These are phyloP conservation scores for Salisapilia sapeloensis DNA, from an alignment of 352 stramenopile species.

Conservation along the genomic window DNA sequence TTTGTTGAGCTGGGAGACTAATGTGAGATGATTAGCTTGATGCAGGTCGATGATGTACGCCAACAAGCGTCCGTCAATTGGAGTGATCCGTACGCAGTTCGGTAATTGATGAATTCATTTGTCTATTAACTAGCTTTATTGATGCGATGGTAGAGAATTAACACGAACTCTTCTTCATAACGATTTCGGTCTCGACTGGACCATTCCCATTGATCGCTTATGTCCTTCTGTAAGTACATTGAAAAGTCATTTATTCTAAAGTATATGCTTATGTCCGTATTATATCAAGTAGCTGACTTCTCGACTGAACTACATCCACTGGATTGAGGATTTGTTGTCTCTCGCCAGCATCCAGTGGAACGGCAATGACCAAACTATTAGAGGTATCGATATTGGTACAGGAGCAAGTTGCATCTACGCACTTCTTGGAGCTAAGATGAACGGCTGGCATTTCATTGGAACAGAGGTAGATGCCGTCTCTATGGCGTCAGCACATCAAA, in stretches of 20 bases:
- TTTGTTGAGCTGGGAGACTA: not conserved
- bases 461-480: constrained; percentile 89
- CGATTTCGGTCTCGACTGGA: constrained; percentile 84
- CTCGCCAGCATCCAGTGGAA: constrained; percentile 12
- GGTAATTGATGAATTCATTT: constrained; percentile 24
- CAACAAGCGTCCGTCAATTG: constrained; percentile 44
- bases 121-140: constrained; percentile 14
- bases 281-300: constrained; percentile 38
- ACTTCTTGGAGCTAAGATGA: constrained; percentile 76
- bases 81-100: constrained; percentile 57
- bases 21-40: constrained; percentile 13
- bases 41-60: constrained; percentile 37
- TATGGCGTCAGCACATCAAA: constrained; percentile 59
- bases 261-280: not conserved
- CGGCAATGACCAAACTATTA: constrained; percentile 5
- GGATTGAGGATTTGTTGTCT: constrained; percentile 86
- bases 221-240: constrained; percentile 81
- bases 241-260: constrained; percentile 1
- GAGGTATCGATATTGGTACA: constrained; percentile 91
- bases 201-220: constrained; percentile 82
- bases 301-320: constrained; percentile 92
- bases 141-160: constrained; percentile 44
- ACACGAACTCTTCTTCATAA: constrained; percentile 84
- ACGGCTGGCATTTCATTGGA: constrained; percentile 85
- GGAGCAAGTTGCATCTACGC: constrained; percentile 93